Base-by-base conservation (phyloP, 225 moss, liverwort and hornwort genomes). In the Anthoceros angustus region DNA sequence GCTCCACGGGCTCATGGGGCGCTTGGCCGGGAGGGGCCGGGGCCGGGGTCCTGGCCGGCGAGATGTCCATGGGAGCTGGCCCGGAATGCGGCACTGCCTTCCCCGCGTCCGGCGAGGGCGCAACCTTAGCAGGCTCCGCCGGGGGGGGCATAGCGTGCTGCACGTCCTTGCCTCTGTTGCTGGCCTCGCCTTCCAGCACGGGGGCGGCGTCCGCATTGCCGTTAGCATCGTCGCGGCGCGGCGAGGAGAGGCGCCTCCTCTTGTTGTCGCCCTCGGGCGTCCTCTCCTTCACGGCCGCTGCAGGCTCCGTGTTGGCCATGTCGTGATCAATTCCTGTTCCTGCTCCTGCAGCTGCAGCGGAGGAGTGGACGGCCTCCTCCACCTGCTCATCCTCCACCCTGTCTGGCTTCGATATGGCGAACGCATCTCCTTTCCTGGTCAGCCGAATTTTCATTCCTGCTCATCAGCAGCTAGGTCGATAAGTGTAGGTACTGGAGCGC, bases 391-490 rank as follows among this genome's bases (percentile, higher is more conserved):
- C 55, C 6, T 18, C 55, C 55, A 18, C 55, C 55, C 23, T 55
- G 10, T 55, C 55, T 55, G 55, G 55, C 55, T 55, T 55, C 55
- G 55, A 55, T 55, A 55, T 55, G 55, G 55, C 55, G n/a, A 55
- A 55, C 23, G 55, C 55, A 55, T 55, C 55, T 55, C 55, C 55
- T 55, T 55, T 55, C 55, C 55, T 55, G 55, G 55, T 55, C 8
- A 55, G 55, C 8, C 55, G 55, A 55, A 55, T 55, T 55, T 55
- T 55, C 55, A 55, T 55, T 55, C 55, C 55, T 55, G 55, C 55
- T 55, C 55, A 55, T 55, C 55, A 55, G 32, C 32, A 32, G 55
- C 55, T 55, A 23, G 55, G 55, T 23, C 55, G 55, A 20, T 55
- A 55, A 55, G 55, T 55, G 55, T 18, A 12, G 23, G n/a, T 55